These are phyloP conservation scores for Colletotrichum neosansevieriae DNA, from an alignment of 2,329 filamentous ascomycete genomes.

Conservation along the genomic window DNA sequence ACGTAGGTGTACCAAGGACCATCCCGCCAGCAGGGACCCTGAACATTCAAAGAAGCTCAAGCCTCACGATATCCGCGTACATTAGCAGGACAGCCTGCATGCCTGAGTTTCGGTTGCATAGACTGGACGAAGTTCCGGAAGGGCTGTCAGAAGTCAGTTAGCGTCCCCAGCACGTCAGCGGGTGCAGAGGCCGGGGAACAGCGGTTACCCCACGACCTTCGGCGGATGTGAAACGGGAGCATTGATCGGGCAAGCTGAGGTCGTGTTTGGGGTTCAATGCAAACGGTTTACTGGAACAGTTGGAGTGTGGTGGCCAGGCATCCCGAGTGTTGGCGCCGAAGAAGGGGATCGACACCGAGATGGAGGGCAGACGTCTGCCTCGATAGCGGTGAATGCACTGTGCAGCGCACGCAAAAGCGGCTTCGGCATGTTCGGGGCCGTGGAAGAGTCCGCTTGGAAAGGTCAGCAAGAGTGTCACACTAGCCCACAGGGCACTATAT, in stretches of 20 bases:
- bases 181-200: background rate
- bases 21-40: slow-evolving; percentile 28
- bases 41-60: slow-evolving; percentile 4
- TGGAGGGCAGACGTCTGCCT: background rate
- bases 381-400: slow-evolving; percentile 16
- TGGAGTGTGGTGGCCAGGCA: slow-evolving; percentile 15
- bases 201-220: slow-evolving; percentile 17
- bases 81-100: slow-evolving; percentile 2
- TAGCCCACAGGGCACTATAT: too few species aligned
- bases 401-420: slow-evolving; percentile 9
- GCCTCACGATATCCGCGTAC: slow-evolving; percentile 1
- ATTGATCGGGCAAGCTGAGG: slow-evolving; percentile 34
- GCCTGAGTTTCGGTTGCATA: slow-evolving; percentile 15
- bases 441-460: background rate
- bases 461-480: too few species aligned
- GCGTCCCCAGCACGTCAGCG: slow-evolving; percentile 22
- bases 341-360: slow-evolving; percentile 6
- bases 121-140: slow-evolving; percentile 8
- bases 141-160: slow-evolving; percentile 21
- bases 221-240: slow-evolving; percentile 36
- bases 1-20: slow-evolving; percentile 6
- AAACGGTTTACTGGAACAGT: slow-evolving; percentile 22
- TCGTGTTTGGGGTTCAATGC: slow-evolving; percentile 38
- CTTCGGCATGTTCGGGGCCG: slow-evolving; percentile 26
- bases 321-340: slow-evolving; percentile 2